phyloP scores from a whole-genome alignment of 1,139 yeast genomes.

The Taphrina sp. region DNA sequence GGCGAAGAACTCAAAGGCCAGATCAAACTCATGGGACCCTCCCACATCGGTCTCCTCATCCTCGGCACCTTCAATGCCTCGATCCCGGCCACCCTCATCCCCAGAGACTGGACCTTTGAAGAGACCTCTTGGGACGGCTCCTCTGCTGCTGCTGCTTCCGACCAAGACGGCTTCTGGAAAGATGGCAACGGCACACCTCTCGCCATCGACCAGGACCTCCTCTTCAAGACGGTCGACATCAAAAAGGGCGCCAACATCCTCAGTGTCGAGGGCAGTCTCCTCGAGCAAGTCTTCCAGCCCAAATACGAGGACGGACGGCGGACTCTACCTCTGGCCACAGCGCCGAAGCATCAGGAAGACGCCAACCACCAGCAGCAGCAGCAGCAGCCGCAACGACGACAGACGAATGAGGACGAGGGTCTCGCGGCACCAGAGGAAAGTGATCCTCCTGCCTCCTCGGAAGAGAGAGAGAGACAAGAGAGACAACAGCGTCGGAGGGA shows the following conservation, averaged over 20 bases:
- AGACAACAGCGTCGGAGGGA: not conserved
- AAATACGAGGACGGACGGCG: slow-evolving; percentile 3
- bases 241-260: slow-evolving; percentile 31
- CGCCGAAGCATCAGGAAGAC: not conserved
- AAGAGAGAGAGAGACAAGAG: not conserved
- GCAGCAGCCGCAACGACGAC: not conserved
- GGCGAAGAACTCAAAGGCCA: slow-evolving; percentile 80
- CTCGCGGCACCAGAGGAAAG: no score
- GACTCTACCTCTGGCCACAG: not conserved
- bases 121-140: slow-evolving; percentile 75
- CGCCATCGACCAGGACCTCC: slow-evolving; percentile 8
- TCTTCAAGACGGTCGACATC: slow-evolving; percentile 19
- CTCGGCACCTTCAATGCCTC: slow-evolving; percentile 95
- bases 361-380: not conserved
- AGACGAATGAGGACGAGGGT: not conserved
- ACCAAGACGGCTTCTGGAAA: slow-evolving; percentile 40
- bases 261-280: slow-evolving; percentile 22
- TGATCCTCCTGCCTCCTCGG: not conserved
- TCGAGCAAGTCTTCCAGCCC: slow-evolving; percentile 5
- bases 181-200: slow-evolving; percentile 19
- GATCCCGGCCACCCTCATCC: slow-evolving; percentile 79
- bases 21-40: slow-evolving; percentile 88
- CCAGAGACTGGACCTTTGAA: slow-evolving; percentile 75
- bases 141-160: slow-evolving; percentile 77
- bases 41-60: slow-evolving; percentile 85